Evolutionary conservation across 2,329 filamentous ascomycete genomes (phyloP).

Genomic region (Westerdykella aurantiaca): DNA sequence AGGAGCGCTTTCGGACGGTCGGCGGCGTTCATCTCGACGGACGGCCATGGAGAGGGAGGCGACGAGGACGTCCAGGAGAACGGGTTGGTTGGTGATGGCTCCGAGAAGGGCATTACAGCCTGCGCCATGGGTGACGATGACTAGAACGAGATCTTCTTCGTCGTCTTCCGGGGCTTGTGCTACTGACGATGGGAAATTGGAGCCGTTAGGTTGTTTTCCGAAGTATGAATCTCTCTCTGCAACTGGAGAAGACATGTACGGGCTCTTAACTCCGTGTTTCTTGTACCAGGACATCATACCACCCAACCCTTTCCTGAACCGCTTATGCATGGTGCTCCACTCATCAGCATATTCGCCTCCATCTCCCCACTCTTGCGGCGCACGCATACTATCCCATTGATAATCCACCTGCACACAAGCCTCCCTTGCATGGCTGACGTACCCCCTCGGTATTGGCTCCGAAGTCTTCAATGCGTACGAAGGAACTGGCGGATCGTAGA

Average conservation of each 20-base stretch:
- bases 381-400: conserved; percentile 88
- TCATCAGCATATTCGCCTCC: conserved; percentile 87
- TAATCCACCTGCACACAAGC: conserved; percentile 83
- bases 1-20: conserved; percentile 15
- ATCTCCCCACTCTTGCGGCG: conserved; percentile 74
- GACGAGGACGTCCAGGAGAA: conserved; percentile 82
- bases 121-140: conserved; percentile 89
- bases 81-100: conserved; percentile 83
- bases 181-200: not conserved
- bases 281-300: conserved; percentile 79
- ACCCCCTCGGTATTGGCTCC: conserved; percentile 78
- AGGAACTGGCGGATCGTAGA: conserved; percentile 71
- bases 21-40: conserved; percentile 23
- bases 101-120: conserved; percentile 95
- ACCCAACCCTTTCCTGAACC: conserved; percentile 75
- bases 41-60: conserved; percentile 84
- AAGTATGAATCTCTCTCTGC: conserved; percentile 19
- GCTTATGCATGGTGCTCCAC: conserved; percentile 91
- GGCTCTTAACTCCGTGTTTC: conserved; percentile 40
- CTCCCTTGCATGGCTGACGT: conserved; percentile 84
- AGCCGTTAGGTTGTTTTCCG: conserved; percentile 31
- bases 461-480: conserved; percentile 76
- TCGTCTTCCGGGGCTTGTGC: conserved; percentile 37
- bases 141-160: conserved; percentile 65
- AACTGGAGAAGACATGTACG: conserved; percentile 11